phyloP scores from a whole-genome alignment of 164 flowering plant species.

The Piper betle region DNA sequence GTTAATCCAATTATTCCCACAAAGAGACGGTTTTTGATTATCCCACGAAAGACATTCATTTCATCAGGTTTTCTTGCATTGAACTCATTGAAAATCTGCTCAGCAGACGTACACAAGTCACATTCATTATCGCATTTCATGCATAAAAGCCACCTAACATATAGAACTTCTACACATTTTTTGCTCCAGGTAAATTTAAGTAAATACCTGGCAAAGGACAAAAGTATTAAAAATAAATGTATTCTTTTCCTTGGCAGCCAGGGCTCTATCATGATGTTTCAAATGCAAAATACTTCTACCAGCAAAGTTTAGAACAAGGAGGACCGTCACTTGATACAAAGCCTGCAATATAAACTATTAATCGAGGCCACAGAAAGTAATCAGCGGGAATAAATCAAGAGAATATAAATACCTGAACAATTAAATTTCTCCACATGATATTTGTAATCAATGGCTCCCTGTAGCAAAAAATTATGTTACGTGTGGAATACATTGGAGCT shows the following conservation, averaged over 20 bases:
- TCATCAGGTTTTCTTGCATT: conserved; percentile 96
- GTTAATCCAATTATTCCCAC: conserved; percentile 58
- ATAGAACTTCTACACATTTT: no score
- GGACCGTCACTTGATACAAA: conserved; percentile 75
- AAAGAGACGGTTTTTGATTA: conserved; percentile 60
- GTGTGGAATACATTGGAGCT: background rate
- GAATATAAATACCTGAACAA: conserved; percentile 48
- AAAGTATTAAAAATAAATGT: conserved; percentile 87
- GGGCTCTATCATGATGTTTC: conserved; percentile 18
- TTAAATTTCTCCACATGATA: conserved; percentile 93
- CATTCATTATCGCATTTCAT: background rate
- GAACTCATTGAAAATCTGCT: conserved; percentile 79
- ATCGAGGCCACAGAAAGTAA: background rate
- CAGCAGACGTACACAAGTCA: conserved; percentile 17
- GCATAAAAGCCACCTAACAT: no score
- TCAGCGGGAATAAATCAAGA: background rate
- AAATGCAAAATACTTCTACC: conserved; percentile 39
- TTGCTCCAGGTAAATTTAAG: no score
- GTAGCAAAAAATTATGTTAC: background rate
- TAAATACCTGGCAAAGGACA: conserved; percentile 72
- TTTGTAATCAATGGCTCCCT: conserved; percentile 94
- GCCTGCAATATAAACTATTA: conserved; percentile 33
- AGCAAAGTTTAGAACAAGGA: conserved; percentile 59
- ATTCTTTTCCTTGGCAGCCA: conserved; percentile 52
- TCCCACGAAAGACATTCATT: conserved; percentile 56